A percentile compares a stretch with the other conserved stretches of the same genome.
Evolutionary conservation across 306 rosid species (phyloP).

Genomic region (Echinosophora koreensis): DNA sequence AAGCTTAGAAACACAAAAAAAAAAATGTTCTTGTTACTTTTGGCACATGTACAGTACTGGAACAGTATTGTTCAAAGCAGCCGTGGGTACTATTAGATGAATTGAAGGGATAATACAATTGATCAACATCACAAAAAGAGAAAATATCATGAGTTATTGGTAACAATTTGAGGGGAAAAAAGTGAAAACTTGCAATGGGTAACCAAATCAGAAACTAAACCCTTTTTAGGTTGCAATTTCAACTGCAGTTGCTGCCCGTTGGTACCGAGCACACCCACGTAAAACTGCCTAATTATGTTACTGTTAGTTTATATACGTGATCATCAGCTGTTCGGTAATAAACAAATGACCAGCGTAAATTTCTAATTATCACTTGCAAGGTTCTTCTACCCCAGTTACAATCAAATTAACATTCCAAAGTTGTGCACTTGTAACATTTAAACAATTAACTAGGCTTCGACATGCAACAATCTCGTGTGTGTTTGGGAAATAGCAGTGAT

Average conservation of each 20-base stretch:
- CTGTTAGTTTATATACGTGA: conserved; percentile 22
- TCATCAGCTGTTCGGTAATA: neutral
- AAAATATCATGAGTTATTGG: neutral
- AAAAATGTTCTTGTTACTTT: conserved; percentile 39
- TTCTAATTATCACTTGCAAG: neutral
- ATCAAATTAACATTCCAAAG: conserved; percentile 31
- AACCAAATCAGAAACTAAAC: conserved; percentile 30
- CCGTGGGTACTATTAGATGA: conserved; percentile 28
- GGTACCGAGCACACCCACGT: neutral
- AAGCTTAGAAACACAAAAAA: conserved; percentile 42
- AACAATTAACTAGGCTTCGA: conserved; percentile 28
- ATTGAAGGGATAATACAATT: conserved; percentile 30
- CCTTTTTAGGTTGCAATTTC: conserved; percentile 35
- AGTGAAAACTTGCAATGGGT: neutral
- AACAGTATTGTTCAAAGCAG: conserved; percentile 41
- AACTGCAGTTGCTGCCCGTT: conserved; percentile 7
- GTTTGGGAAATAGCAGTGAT: conserved; percentile 9
- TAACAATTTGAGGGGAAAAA: conserved; percentile 10
- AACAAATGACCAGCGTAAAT: conserved; percentile 4
- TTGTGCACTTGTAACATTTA: conserved; percentile 11
- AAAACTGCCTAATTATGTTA: conserved; percentile 1
- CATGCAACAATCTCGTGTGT: conserved; percentile 33
- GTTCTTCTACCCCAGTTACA: conserved; percentile 25
- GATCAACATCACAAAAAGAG: conserved; percentile 8
- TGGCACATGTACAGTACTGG: conserved; percentile 28